Evolutionary conservation across 164 flowering plant genomes (phyloP).

Genomic region (Cinnamomum micranthum): DNA sequence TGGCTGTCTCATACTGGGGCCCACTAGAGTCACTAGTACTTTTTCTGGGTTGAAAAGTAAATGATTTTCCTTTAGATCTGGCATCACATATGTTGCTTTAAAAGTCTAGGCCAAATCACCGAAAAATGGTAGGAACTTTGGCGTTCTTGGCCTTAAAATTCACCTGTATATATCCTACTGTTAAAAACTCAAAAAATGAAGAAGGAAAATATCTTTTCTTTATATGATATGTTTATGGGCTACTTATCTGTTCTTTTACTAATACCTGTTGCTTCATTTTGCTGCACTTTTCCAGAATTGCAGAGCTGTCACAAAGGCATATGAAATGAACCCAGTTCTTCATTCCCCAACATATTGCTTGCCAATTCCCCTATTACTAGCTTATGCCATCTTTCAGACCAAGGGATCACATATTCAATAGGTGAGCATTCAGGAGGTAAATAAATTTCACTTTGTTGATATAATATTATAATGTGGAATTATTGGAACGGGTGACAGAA

Average conservation of each 20-base stretch:
- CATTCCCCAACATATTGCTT: constrained; percentile 68
- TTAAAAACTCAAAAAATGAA: neutral
- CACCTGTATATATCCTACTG: neutral
- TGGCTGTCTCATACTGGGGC: neutral
- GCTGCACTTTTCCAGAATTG: constrained; percentile 53
- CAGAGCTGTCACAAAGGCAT: constrained; percentile 61
- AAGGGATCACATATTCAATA: constrained; percentile 16
- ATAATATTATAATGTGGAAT: neutral
- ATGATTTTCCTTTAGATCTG: neutral
- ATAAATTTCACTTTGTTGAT: neutral
- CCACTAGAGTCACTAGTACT: too few relatives aligned
- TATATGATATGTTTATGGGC: neutral
- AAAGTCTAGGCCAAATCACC: neutral
- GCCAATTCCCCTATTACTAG: constrained; percentile 55
- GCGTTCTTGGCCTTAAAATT: neutral
- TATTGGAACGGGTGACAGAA: neutral
- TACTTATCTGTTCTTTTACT: constrained; percentile 1
- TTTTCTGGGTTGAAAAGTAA: neutral
- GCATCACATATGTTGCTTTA: neutral
- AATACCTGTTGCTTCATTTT: constrained; percentile 6
- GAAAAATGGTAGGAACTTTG: neutral
- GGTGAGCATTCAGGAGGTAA: neutral
- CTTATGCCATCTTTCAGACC: constrained; percentile 56
- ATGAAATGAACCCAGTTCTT: constrained; percentile 74
- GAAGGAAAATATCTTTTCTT: too few relatives aligned